Evolutionary conservation across 2,329 filamentous ascomycete genomes (phyloP), one percentile per base, ranked within the genome.

Genomic region (Claviceps digitariae): DNA sequence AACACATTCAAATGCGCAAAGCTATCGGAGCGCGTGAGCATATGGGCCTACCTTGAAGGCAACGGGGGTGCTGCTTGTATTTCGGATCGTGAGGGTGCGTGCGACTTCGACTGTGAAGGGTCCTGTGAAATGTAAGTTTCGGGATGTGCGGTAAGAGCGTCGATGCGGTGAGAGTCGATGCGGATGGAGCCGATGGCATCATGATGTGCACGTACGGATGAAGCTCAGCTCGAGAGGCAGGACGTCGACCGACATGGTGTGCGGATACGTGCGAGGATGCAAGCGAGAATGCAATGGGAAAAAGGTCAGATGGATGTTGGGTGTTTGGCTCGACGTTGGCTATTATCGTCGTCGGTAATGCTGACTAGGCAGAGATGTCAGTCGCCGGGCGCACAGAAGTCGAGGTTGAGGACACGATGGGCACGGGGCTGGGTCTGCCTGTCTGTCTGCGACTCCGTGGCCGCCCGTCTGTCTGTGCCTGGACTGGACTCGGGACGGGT

Each of bases 161-260:
- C 15, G 50, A 43, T 15, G 40, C 38, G 20, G 31, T 12, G 17
- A n/a, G 23, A 21, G 31, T 21, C 15, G 50, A 43, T 15, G 40
- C 38, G 44, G 31, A 31, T 12, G 50, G 27, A 17, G 25, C 9
- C 7, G 25, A 20, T 25, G 46, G 36, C 46, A 34, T 49, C 46
- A 45, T 31, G 13, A n/a, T 52, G 20, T 17, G 23, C 57, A 78
- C 86, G 66, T 78, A 97, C 93, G 87, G 73, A 84, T 86, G 75
- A 98, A 98, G 74, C 83, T 87, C 67, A 98, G 83, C 79, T 97
- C 93, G 62, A 81, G 71, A 56, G 91, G 93, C 64, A 93, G 84
- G 67, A 98, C 87, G 64, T 95, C 87, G 74, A 98, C 86, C 63
- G 91, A 94, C 93, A 97, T 97, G 73, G 65, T 79, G 72, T 56